Evolutionary conservation across 306 rosid genomes (phyloP).

Genomic region (Inga leiocalycina): DNA sequence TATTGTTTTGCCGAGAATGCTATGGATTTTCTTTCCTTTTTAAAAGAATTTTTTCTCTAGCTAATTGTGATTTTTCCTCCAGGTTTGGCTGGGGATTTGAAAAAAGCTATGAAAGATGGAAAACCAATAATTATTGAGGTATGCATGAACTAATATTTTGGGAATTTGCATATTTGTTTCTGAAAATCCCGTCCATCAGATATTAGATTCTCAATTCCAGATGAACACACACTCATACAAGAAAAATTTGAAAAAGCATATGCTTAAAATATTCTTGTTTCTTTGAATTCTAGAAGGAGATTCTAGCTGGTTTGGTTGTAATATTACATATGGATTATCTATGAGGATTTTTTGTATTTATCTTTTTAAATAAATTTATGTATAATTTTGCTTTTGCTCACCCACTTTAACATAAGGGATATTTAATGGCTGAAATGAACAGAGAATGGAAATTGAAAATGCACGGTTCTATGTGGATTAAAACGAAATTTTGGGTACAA

Average conservation of each 20-base stretch:
- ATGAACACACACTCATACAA: neutral
- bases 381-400: neutral
- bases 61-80: conserved; percentile 36
- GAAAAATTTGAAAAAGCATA: neutral
- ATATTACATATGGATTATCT: neutral
- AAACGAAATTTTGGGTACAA: neutral
- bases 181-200: conserved; percentile 1
- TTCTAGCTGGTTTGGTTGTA: neutral
- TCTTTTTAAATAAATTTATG: neutral
- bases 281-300: neutral
- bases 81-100: conserved; percentile 98
- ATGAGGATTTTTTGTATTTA: neutral
- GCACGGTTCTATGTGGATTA: neutral
- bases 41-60: neutral
- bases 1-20: neutral
- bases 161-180: conserved; percentile 12
- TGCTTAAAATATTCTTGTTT: neutral
- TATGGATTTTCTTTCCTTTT: conserved; percentile 10
- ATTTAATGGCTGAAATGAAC: neutral
- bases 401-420: neutral
- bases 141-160: conserved; percentile 16
- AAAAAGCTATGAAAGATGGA: conserved; percentile 99
- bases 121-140: conserved; percentile 98
- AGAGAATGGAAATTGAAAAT: neutral
- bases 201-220: neutral